A percentile compares a stretch with the other conserved stretches of the same genome.
Conservation (phyloP, 148 eudicot species). For the Rhododendron vialii region DNA sequence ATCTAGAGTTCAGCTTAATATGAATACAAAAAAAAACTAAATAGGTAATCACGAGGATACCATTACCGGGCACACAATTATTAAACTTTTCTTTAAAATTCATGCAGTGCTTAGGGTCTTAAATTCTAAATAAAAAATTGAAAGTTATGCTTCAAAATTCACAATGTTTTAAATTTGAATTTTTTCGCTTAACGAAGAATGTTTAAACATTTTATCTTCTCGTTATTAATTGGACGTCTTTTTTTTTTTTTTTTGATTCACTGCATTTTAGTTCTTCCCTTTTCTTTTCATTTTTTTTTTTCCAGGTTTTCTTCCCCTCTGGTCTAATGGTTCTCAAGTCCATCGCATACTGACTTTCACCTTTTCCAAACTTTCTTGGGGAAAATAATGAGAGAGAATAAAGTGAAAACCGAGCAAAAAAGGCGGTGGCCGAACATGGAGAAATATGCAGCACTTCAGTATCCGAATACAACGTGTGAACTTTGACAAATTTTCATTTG, state of each 20-base stretch:
- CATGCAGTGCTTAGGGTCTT: too few relatives aligned
- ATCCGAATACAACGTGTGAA: not conserved
- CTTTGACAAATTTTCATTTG: not conserved
- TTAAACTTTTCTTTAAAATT: too few relatives aligned
- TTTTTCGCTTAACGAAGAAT: too few relatives aligned
- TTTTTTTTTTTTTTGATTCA: not conserved
- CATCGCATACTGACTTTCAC: not conserved
- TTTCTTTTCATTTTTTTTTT: not conserved
- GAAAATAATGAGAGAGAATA: not conserved
- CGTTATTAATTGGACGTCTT: too few relatives aligned
- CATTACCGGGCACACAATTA: too few relatives aligned
- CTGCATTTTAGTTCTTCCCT: not conserved
- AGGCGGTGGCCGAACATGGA: constrained; percentile 3
- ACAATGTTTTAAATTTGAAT: too few relatives aligned
- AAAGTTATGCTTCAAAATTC: too few relatives aligned
- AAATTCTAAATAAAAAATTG: too few relatives aligned
- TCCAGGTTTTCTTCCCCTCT: not conserved
- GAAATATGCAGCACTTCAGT: not conserved
- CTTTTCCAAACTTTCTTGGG: not conserved
- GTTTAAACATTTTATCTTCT: too few relatives aligned
- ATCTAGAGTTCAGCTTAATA: too few relatives aligned
- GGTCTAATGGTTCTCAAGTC: not conserved
- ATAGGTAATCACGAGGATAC: too few relatives aligned
- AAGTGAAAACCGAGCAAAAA: not conserved
- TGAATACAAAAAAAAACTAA: too few relatives aligned